Conservation (phyloP, 2,329 filamentous ascomycete species). For the Nothophaeocryptopus gaeumannii region DNA sequence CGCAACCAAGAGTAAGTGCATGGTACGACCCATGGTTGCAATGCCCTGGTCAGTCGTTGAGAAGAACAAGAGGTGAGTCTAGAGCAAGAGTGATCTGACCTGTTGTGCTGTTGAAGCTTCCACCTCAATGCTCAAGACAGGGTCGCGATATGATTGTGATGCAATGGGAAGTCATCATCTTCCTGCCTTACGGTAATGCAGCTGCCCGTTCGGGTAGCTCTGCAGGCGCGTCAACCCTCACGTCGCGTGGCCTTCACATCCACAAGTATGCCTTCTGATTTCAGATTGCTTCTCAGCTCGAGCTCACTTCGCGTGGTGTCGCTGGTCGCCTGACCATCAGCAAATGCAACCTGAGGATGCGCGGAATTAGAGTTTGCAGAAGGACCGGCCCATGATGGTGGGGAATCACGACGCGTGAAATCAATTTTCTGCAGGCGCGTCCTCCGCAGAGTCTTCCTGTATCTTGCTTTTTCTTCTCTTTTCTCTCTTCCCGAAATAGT, state of each 20-base stretch:
- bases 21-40: constrained; percentile 21
- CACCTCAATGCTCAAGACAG: background rate
- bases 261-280: background rate
- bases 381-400: too few species aligned
- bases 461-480: constrained; percentile 22
- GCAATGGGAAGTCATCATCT: constrained; percentile 7
- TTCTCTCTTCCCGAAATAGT: constrained; percentile 44
- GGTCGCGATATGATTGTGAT: constrained; percentile 8
- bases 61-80: too few species aligned
- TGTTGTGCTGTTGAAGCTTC: background rate
- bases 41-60: too few species aligned
- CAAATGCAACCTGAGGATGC: background rate
- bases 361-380: background rate
- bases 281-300: background rate
- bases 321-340: background rate
- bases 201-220: constrained; percentile 1
- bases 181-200: constrained; percentile 4
- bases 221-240: background rate
- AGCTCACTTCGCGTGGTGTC: background rate
- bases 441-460: constrained; percentile 1
- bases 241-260: background rate
- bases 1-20: constrained; percentile 25
- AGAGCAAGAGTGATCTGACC: too few species aligned
- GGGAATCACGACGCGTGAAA: background rate
- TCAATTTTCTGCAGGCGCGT: constrained; percentile 1